These are phyloP conservation scores for Metschnikowia noctiluminum DNA, from an alignment of 805 yeast genomes.

Conservation along the genomic window DNA sequence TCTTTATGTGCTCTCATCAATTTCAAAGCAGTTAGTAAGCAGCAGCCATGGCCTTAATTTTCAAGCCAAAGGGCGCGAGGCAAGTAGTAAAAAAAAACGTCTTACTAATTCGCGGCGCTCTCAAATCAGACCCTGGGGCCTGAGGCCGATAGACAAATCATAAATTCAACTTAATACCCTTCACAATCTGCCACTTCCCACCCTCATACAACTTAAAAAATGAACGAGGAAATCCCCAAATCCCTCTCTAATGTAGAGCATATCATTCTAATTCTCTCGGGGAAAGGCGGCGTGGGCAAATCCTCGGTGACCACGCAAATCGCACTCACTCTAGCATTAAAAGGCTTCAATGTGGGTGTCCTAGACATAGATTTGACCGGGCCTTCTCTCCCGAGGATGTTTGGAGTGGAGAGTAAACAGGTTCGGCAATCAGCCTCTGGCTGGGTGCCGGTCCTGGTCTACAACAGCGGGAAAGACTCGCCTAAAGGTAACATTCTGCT, in stretches of 20 bases:
- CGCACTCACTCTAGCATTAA: slow-evolving; percentile 71
- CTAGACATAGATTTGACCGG: slow-evolving; percentile 95
- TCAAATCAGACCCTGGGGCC: too few species aligned
- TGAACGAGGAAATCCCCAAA: slow-evolving; percentile 22
- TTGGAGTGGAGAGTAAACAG: slow-evolving; percentile 78
- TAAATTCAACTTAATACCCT: neutral
- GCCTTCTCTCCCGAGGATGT: slow-evolving; percentile 94
- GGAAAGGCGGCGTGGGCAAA: slow-evolving; percentile 97
- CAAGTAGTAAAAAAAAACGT: too few species aligned
- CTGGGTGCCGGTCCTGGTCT: slow-evolving; percentile 82
- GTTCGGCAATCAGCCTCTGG: slow-evolving; percentile 80
- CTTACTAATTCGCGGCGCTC: too few species aligned
- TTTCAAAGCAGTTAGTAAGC: too few species aligned
- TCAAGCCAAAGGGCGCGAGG: too few species aligned
- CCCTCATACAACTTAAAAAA: neutral
- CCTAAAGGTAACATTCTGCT: slow-evolving; percentile 49
- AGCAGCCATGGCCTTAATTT: too few species aligned
- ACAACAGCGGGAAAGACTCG: slow-evolving; percentile 9
- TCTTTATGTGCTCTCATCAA: too few species aligned
- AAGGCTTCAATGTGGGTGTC: slow-evolving; percentile 86
- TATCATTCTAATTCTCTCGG: slow-evolving; percentile 79
- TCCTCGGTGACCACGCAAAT: slow-evolving; percentile 93
- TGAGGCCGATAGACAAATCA: too few species aligned
- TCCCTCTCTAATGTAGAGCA: slow-evolving; percentile 59
- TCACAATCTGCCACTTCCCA: neutral